These are phyloP conservation scores for Tricladium varicosporioides DNA, from an alignment of 2,329 filamentous ascomycete genomes.

Conservation along the genomic window DNA sequence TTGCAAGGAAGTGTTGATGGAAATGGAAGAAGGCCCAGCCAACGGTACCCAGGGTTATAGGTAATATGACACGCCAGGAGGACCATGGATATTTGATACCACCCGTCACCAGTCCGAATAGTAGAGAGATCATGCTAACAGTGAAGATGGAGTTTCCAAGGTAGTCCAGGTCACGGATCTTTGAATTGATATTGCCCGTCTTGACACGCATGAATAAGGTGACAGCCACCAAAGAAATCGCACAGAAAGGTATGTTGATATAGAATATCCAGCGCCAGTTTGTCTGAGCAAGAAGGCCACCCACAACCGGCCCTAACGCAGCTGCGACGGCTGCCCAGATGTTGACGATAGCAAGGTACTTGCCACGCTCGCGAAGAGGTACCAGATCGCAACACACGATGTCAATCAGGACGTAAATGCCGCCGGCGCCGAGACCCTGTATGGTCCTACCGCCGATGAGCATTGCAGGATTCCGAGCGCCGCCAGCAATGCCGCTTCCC, in stretches of 20 bases:
- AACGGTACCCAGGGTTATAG: slow-evolving; percentile 50
- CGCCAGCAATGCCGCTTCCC: slow-evolving; percentile 51
- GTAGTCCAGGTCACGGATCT: slow-evolving; percentile 56
- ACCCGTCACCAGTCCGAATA: slow-evolving; percentile 60
- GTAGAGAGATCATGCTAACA: slow-evolving; percentile 52
- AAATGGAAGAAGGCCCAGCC: slow-evolving; percentile 32
- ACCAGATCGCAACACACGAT: slow-evolving; percentile 50
- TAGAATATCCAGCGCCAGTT: slow-evolving; percentile 14
- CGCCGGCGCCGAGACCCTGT: slow-evolving; percentile 48
- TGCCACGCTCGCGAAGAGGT: slow-evolving; percentile 43
- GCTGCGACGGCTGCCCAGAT: slow-evolving; percentile 15
- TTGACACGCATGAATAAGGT: slow-evolving; percentile 11
- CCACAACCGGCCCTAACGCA: slow-evolving; percentile 6
- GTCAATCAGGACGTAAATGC: slow-evolving; percentile 43
- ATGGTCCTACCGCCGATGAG: slow-evolving; percentile 46
- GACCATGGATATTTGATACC: slow-evolving; percentile 62
- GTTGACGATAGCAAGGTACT: slow-evolving; percentile 38
- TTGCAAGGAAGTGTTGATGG: neutral
- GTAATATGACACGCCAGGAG: slow-evolving; percentile 57
- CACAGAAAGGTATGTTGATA: slow-evolving; percentile 15
- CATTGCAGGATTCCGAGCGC: slow-evolving; percentile 40
- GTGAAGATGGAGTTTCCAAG: slow-evolving; percentile 59
- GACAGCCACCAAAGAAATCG: neutral
- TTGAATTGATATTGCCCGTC: neutral
- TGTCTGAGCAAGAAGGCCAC: slow-evolving; percentile 24